phyloP scores from a whole-genome alignment of 1,284 basidiomycete species.

The Pseudozyma thailandica region DNA sequence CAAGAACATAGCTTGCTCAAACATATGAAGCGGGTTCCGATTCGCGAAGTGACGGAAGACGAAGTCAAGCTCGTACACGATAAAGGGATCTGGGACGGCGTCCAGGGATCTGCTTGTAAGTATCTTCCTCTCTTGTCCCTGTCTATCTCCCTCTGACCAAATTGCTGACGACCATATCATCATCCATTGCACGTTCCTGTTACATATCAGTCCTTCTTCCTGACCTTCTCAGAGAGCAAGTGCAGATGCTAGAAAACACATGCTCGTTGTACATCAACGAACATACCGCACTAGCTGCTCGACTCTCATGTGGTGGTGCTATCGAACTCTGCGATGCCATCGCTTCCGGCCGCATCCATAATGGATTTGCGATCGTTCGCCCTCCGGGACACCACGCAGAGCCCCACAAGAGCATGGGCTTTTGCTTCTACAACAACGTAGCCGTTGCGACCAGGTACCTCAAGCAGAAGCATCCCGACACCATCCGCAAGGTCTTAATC shows the following conservation, averaged over 20 bases:
- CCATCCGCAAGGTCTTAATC: constrained; percentile 79
- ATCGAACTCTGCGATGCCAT: constrained; percentile 90
- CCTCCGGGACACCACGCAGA: constrained; percentile 99
- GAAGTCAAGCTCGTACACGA: constrained; percentile 91
- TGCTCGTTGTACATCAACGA: constrained; percentile 89
- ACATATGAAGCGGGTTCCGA: constrained; percentile 80
- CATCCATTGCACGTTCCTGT: neutral
- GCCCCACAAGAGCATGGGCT: constrained; percentile 96
- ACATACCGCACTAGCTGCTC: constrained; percentile 83
- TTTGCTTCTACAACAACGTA: constrained; percentile 99
- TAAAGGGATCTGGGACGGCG: constrained; percentile 88
- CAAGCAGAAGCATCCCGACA: constrained; percentile 74
- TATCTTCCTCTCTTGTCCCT: no score
- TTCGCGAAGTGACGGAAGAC: constrained; percentile 78
- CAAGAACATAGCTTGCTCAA: constrained; percentile 71
- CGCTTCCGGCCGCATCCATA: constrained; percentile 81
- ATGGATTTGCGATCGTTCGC: constrained; percentile 92
- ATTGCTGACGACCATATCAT: neutral
- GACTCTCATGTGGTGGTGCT: constrained; percentile 91
- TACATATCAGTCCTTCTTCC: constrained; percentile 12
- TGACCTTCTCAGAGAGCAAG: constrained; percentile 70
- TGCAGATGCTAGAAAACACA: constrained; percentile 78
- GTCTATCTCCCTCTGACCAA: neutral
- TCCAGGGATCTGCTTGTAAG: constrained; percentile 80
- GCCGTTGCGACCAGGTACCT: constrained; percentile 79